A percentile compares a stretch with the other conserved stretches of the same genome.
Conservation (phyloP, 805 yeast species). For the Candida silvatica region DNA sequence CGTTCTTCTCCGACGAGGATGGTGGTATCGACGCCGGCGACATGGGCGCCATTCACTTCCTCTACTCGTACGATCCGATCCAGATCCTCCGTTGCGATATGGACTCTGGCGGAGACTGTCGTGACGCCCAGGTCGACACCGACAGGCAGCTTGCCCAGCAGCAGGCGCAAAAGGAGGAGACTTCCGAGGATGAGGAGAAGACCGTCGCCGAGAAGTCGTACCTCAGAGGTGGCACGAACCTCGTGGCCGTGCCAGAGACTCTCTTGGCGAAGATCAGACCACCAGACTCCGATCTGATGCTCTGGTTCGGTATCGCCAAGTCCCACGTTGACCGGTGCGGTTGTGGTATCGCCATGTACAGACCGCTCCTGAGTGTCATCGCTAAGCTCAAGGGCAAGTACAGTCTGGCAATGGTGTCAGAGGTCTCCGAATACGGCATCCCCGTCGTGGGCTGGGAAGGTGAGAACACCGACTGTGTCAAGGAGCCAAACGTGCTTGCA, state of each 20-base stretch:
- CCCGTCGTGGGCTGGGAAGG: slow-evolving; percentile 25
- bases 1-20: slow-evolving; percentile 13
- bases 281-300: slow-evolving; percentile 11
- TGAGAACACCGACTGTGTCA: slow-evolving; percentile 4
- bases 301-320: slow-evolving; percentile 35
- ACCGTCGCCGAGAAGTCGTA: slow-evolving; percentile 8
- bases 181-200: slow-evolving; percentile 2
- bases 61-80: slow-evolving; percentile 14
- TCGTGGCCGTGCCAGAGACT: slow-evolving; percentile 11
- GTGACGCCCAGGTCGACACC: too few relatives aligned
- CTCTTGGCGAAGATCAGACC: slow-evolving; percentile 4
- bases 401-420: slow-evolving; percentile 9
- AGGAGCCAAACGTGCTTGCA: slow-evolving; percentile 22
- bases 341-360: slow-evolving; percentile 30
- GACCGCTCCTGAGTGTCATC: slow-evolving; percentile 29
- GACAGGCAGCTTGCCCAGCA: slow-evolving; percentile 24
- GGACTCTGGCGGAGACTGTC: slow-evolving; percentile 11
- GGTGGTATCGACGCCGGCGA: slow-evolving; percentile 16
- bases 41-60: slow-evolving; percentile 11
- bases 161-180: slow-evolving; percentile 12
- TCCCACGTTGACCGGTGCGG: slow-evolving; percentile 33
- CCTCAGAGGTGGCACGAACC: slow-evolving; percentile 16
- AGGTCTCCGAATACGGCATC: slow-evolving; percentile 24
- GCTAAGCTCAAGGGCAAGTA: slow-evolving; percentile 13
- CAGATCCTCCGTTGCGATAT: slow-evolving; percentile 13